Evolutionary conservation across 1,284 basidiomycete species (phyloP), one percentile per base, ranked within the genome.

Genomic region (Gomphus sp.): DNA sequence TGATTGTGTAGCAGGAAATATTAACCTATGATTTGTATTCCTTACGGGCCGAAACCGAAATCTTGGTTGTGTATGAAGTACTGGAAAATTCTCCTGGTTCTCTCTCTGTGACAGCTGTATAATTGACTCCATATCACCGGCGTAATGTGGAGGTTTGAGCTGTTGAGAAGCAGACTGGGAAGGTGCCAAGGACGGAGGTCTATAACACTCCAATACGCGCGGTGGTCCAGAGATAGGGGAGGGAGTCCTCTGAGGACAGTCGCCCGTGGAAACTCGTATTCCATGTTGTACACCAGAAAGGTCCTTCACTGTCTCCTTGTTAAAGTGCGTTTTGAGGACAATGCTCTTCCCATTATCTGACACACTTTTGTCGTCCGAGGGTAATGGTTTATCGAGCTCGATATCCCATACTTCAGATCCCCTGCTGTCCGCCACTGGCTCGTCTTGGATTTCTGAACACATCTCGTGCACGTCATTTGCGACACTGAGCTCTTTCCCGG

Each of bases 351-450:
- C 44, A 8, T 45, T n/a, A 45, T 45, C 22, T 9, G 44, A 45
- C 22, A 45, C 7, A 25, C 47, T 48, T 22, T 10, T 43, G 11
- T 41, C 51, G 16, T 51, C 44, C 56, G 61, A 64, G 65, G 64
- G 66, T 64, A 52, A 65, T 63, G 57, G 66, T 61, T 78, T 59
- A 9, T 49, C 74, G 12, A 70, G 64, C 69, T 88, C 87, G 45
- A 88, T 86, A 63, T 83, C 82, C 87, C 86, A 89, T 25, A 81
- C 64, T 25, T 80, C 72, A 14, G 87, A 89, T 59, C 69, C 22
- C 50, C 49, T 51, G 28, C 12, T 12, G 25, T 56, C 47, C 14
- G 50, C 34, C 10, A 28, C 16, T 12, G 16, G 16, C n/a, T 36
- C 55, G 9, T 25, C 28, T n/a, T 31, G 22, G 45, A 34, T 50